A percentile compares a stretch with the other conserved stretches of the same genome.
phyloP scores from a whole-genome alignment of 371 early-diverging fungal genomes.

The Mortierella sp. region DNA sequence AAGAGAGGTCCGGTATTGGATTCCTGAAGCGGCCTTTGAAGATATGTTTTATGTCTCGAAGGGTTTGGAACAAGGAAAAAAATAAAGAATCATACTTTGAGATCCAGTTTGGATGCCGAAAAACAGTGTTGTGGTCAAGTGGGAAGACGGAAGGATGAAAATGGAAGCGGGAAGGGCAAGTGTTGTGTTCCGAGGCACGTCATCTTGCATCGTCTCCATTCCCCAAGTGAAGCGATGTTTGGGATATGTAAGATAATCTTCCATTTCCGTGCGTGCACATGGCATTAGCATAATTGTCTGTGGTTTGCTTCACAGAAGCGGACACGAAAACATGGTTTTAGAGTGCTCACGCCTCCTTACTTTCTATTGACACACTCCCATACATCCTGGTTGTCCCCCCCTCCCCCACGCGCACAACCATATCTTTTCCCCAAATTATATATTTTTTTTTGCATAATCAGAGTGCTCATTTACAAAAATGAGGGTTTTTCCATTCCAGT shows the following conservation, averaged over 20 bases:
- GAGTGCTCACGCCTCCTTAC: not conserved
- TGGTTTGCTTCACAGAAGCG: too few relatives aligned
- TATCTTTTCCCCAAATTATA: not conserved
- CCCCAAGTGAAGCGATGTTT: not conserved
- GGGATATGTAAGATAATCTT: too few relatives aligned
- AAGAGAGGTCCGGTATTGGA: constrained; percentile 25
- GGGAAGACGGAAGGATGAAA: not conserved
- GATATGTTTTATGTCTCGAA: not conserved
- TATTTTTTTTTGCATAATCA: not conserved
- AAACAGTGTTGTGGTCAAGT: not conserved
- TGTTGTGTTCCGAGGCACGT: not conserved
- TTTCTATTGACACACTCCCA: not conserved
- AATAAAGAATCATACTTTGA: not conserved
- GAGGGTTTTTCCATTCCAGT: not conserved
- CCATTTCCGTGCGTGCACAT: too few relatives aligned
- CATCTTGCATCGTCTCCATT: not conserved
- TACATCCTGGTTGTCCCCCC: not conserved
- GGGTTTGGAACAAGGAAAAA: not conserved
- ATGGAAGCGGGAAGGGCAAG: not conserved
- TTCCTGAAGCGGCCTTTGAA: constrained; percentile 1
- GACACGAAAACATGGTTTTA: not conserved
- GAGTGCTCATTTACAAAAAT: too few relatives aligned
- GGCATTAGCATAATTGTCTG: too few relatives aligned
- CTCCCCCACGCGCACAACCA: not conserved
- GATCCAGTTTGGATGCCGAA: not conserved